A percentile compares a stretch with the other conserved stretches of the same genome.
phyloP scores from a whole-genome alignment of 495 filamentous ascomycete genomes.

The Clohesyomyces aquaticus region DNA sequence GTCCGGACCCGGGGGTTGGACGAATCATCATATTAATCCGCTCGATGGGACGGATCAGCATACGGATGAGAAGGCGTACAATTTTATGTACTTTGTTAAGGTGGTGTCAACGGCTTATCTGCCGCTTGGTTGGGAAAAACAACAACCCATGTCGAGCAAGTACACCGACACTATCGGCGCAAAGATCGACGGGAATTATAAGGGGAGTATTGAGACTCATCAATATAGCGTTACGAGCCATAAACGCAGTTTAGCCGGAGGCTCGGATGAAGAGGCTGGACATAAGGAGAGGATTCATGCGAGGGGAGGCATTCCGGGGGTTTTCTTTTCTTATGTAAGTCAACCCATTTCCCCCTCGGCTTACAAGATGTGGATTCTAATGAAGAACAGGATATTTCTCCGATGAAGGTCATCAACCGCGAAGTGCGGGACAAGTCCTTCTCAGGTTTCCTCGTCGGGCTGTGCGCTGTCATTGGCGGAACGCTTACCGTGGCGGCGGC shows the following conservation, averaged over 20 bases:
- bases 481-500: slow-evolving; percentile 95
- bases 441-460: slow-evolving; percentile 85
- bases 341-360: slow-evolving; percentile 4
- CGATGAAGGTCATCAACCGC: slow-evolving; percentile 99
- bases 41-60: slow-evolving; percentile 80
- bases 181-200: slow-evolving; percentile 62
- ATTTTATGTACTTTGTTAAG: slow-evolving; percentile 99
- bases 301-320: slow-evolving; percentile 87
- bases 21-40: slow-evolving; percentile 88
- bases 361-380: slow-evolving; percentile 14
- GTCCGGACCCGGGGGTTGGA: slow-evolving; percentile 58
- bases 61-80: slow-evolving; percentile 81
- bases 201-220: slow-evolving; percentile 92
- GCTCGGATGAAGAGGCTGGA: slow-evolving; percentile 78
- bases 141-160: slow-evolving; percentile 23
- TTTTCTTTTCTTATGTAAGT: slow-evolving; percentile 95
- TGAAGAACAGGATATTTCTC: slow-evolving; percentile 80
- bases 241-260: slow-evolving; percentile 80
- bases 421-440: slow-evolving; percentile 87
- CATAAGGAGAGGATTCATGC: slow-evolving; percentile 91
- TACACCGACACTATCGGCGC: slow-evolving; percentile 50
- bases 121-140: slow-evolving; percentile 77
- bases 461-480: slow-evolving; percentile 93
- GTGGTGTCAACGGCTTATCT: slow-evolving; percentile 95
- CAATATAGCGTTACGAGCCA: slow-evolving; percentile 97